Conservation (phyloP, 2,329 filamentous ascomycete species). For the Scedosporium apiospermum region DNA sequence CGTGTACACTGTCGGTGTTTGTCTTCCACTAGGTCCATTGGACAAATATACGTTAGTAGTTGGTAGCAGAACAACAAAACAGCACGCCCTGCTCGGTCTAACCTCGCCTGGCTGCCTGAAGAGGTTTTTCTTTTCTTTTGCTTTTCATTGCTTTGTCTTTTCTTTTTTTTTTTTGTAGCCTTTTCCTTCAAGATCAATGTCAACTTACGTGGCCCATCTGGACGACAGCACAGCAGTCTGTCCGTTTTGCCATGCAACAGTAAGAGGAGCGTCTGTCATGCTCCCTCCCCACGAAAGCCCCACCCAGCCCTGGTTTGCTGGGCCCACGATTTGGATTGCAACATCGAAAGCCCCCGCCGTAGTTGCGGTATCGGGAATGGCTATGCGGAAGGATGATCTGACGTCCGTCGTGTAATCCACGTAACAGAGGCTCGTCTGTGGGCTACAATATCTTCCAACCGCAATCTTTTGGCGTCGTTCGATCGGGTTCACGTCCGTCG, state of each 20-base stretch:
- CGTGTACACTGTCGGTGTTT: constrained; percentile 22
- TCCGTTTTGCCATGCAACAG: constrained; percentile 9
- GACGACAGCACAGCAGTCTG: constrained; percentile 1
- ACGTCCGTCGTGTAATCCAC: not conserved
- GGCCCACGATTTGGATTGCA: constrained; percentile 12
- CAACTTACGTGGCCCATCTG: constrained; percentile 5
- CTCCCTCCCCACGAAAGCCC: constrained; percentile 13
- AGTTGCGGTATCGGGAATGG: constrained; percentile 8
- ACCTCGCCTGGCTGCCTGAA: too few species aligned
- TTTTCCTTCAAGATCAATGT: not conserved
- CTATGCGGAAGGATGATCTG: constrained; percentile 8
- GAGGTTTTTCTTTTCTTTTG: not conserved
- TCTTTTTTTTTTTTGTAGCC: not conserved
- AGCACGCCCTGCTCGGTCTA: too few species aligned
- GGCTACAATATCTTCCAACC: not conserved
- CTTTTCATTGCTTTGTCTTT: too few species aligned
- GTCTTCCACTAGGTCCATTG: constrained; percentile 15
- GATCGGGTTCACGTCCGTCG: not conserved
- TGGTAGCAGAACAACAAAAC: too few species aligned
- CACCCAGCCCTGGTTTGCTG: constrained; percentile 10
- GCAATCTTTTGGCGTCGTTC: not conserved
- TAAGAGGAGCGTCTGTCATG: constrained; percentile 12
- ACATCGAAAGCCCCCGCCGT: constrained; percentile 9
- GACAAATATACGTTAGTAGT: not conserved
- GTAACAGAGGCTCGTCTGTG: not conserved